Base-by-base conservation (phyloP, 768 basidiomycete genomes). In the Mycena chlorophos region DNA sequence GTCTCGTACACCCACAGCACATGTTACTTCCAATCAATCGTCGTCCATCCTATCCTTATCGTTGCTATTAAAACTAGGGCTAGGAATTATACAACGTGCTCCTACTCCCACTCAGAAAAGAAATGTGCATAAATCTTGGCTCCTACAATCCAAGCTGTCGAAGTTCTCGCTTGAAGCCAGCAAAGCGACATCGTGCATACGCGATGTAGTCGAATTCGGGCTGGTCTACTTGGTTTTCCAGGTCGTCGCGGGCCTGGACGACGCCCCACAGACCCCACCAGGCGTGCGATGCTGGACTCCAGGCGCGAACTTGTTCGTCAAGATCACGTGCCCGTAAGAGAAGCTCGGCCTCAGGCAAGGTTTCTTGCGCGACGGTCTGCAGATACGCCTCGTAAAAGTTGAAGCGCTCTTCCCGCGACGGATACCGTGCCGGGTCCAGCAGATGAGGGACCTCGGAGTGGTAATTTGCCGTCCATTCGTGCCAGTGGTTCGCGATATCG, bases 241-340 rank as follows among this genome's bases (percentile, higher is more conserved):
- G 59, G 62, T 87, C 82, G 62, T 92, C 90, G 59, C 83, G 82
- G 5, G 91, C 93, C 71, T 96, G 94, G 4, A 98, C 85, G 60
- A 98, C 78, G 6, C 91, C 94, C 97, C 97, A 99, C 40, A 98
- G 74, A 5, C 90, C 86, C 94, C 96, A 98, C 81, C 89, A 87
- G 13, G 83, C 94, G 63, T 94, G 92, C 20, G 89, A 89, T 3
- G 91, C 87, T 12, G 95, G 89, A 63, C 89, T 88, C 97, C 97
- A 99, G 10, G 85, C 76, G 42, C 74, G 78, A 31, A 98, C 91
- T 68, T 95, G 89, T 28, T 77, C 73, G 58, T 96, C 94, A 34
- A 98, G 71, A 48, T 74, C 78, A 19, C 73, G 71, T 20, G 90
- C 71, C 55, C 80, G 74, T 14, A 38, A 46, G 31, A 49, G 3